phyloP scores from a whole-genome alignment of 305 asterid species.

The Fraxinus dipetala region DNA sequence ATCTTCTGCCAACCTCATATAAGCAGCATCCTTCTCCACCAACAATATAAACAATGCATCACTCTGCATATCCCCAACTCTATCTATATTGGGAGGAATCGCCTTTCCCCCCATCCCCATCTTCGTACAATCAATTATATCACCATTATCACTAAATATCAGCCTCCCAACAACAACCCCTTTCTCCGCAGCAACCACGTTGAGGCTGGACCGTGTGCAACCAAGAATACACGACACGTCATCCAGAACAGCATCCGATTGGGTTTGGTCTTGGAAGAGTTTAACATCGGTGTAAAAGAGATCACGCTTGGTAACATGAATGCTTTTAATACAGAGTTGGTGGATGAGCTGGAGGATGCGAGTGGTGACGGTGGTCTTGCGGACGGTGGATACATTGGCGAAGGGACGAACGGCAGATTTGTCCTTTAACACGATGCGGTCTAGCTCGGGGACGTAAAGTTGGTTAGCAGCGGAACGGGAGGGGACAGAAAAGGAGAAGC shows the following conservation, averaged over 20 bases:
- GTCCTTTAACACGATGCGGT: conserved; percentile 76
- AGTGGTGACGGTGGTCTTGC: conserved; percentile 71
- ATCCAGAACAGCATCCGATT: conserved; percentile 78
- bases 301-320: conserved; percentile 91
- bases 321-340: conserved; percentile 65
- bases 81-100: conserved; percentile 80
- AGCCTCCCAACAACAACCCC: conserved; percentile 84
- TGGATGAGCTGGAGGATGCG: conserved; percentile 79
- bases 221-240: conserved; percentile 79
- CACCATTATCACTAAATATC: conserved; percentile 74
- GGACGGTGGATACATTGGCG: conserved; percentile 72
- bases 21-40: conserved; percentile 91
- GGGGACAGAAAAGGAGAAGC: conserved; percentile 73
- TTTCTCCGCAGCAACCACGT: conserved; percentile 76
- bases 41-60: conserved; percentile 75
- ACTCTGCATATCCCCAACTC: conserved; percentile 91
- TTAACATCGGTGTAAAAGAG: conserved; percentile 91
- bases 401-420: conserved; percentile 70
- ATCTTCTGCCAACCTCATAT: conserved; percentile 79
- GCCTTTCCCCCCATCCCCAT: conserved; percentile 97
- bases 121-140: conserved; percentile 82
- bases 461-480: conserved; percentile 82
- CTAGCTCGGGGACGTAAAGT: conserved; percentile 79
- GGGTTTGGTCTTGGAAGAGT: conserved; percentile 74
- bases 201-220: conserved; percentile 77